Evolutionary conservation across 1,284 basidiomycete species (phyloP).

Genomic region (Xanthoconium separans): DNA sequence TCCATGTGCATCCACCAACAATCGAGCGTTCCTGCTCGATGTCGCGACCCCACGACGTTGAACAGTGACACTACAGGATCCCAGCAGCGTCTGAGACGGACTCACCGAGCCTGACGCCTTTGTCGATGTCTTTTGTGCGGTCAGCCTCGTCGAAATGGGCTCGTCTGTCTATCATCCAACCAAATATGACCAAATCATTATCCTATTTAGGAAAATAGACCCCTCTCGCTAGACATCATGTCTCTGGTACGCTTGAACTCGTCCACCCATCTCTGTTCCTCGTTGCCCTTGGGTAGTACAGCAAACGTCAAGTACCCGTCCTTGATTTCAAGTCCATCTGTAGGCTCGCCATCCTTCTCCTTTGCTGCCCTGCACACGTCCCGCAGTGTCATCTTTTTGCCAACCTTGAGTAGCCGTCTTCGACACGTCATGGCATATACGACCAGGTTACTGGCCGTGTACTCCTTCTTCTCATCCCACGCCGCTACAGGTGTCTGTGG

Average conservation of each 20-base stretch:
- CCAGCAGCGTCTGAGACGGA: constrained; percentile 28
- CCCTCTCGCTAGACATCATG: not conserved
- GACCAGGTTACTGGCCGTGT: constrained; percentile 63
- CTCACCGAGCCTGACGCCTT: constrained; percentile 48
- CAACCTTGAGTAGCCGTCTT: constrained; percentile 83
- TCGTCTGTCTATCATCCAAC: constrained; percentile 12
- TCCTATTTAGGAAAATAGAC: constrained; percentile 15
- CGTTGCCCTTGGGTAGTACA: constrained; percentile 81
- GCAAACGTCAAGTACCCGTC: constrained; percentile 87
- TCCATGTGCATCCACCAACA: constrained; percentile 43
- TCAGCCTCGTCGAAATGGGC: constrained; percentile 6
- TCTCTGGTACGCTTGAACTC: constrained; percentile 72
- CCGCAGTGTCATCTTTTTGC: constrained; percentile 81
- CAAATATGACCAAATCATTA: constrained; percentile 33
- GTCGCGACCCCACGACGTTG: constrained; percentile 7
- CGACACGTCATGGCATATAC: constrained; percentile 83
- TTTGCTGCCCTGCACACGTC: constrained; percentile 71
- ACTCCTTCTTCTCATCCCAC: constrained; percentile 82
- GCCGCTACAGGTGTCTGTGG: constrained; percentile 57
- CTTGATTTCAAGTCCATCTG: constrained; percentile 82
- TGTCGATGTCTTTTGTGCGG: constrained; percentile 36
- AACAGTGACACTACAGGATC: constrained; percentile 4
- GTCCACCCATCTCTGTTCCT: constrained; percentile 86
- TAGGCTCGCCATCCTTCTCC: constrained; percentile 55
- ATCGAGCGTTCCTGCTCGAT: constrained; percentile 38